These are phyloP conservation scores for Geotrichum ghanense DNA, from an alignment of 805 yeast species.

Conservation along the genomic window DNA sequence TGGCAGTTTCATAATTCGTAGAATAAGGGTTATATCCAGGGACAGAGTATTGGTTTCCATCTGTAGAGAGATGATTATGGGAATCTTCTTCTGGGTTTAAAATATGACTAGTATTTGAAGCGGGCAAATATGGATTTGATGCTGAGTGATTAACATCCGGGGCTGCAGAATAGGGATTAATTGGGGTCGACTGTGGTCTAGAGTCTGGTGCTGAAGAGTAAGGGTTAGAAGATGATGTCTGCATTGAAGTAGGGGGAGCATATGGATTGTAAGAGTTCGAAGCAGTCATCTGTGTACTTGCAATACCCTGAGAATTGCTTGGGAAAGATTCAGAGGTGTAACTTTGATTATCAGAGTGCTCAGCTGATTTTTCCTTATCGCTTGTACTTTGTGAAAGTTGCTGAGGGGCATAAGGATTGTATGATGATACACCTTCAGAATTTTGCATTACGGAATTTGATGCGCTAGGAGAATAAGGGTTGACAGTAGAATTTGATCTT, in stretches of 20 bases:
- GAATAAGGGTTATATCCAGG: too few species aligned
- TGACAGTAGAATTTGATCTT: neutral
- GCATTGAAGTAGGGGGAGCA: conserved; percentile 6
- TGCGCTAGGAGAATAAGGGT: conserved; percentile 5
- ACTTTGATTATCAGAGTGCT: too few species aligned
- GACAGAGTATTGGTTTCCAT: too few species aligned
- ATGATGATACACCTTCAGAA: neutral
- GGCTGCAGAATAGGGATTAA: neutral
- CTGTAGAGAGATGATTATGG: too few species aligned
- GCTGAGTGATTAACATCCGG: neutral
- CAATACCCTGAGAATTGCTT: neutral
- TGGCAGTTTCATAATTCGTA: too few species aligned
- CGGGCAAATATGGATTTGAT: too few species aligned
- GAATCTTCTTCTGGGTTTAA: too few species aligned
- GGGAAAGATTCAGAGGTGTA: conserved; percentile 5
- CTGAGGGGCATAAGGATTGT: conserved; percentile 9
- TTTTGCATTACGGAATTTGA: conserved; percentile 2
- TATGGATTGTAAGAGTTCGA: conserved; percentile 6
- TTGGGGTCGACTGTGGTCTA: neutral
- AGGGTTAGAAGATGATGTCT: too few species aligned
- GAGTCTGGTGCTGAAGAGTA: neutral
- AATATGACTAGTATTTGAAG: too few species aligned
- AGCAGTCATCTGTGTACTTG: neutral
- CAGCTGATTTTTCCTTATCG: too few species aligned
- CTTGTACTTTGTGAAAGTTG: conserved; percentile 4